Evolutionary conservation across 495 filamentous ascomycete genomes (phyloP).

Genomic region (Endocarpon pusillum): DNA sequence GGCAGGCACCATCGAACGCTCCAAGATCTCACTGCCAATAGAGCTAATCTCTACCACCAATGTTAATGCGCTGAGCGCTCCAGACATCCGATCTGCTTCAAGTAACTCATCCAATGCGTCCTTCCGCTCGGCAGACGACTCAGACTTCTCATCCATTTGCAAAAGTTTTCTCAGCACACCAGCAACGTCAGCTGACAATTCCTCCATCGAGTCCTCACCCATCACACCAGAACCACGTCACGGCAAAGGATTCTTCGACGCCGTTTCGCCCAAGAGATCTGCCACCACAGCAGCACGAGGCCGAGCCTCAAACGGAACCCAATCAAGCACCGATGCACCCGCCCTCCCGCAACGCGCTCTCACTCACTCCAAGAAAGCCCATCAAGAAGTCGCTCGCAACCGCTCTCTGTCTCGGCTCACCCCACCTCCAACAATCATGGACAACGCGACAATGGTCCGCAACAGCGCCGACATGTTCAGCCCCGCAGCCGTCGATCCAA

Average conservation of each 20-base stretch:
- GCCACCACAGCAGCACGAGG: constrained; percentile 14
- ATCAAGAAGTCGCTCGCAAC: constrained; percentile 48
- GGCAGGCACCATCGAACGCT: constrained; percentile 31
- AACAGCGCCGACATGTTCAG: constrained; percentile 27
- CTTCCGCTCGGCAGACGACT: constrained; percentile 40
- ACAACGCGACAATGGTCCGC: constrained; percentile 21
- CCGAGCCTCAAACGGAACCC: constrained; percentile 24
- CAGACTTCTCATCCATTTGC: constrained; percentile 40
- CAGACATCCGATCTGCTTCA: constrained; percentile 44
- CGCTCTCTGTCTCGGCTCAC: constrained; percentile 40
- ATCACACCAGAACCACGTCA: constrained; percentile 53
- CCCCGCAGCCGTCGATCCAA: constrained; percentile 12
- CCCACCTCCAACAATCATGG: constrained; percentile 20
- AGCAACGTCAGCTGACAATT: constrained; percentile 54
- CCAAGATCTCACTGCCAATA: constrained; percentile 73
- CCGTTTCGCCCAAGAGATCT: constrained; percentile 29
- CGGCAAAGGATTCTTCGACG: constrained; percentile 60
- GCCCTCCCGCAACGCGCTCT: constrained; percentile 55
- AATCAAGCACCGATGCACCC: constrained; percentile 36
- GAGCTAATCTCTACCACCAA: constrained; percentile 88
- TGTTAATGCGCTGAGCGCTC: constrained; percentile 85
- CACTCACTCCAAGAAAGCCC: constrained; percentile 71
- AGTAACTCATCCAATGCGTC: constrained; percentile 38
- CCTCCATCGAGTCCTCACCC: constrained; percentile 42
- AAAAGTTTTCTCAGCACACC: constrained; percentile 36